These are phyloP conservation scores for Kwoniella dejecticola DNA, from an alignment of 768 basidiomycete genomes.

Conservation along the genomic window DNA sequence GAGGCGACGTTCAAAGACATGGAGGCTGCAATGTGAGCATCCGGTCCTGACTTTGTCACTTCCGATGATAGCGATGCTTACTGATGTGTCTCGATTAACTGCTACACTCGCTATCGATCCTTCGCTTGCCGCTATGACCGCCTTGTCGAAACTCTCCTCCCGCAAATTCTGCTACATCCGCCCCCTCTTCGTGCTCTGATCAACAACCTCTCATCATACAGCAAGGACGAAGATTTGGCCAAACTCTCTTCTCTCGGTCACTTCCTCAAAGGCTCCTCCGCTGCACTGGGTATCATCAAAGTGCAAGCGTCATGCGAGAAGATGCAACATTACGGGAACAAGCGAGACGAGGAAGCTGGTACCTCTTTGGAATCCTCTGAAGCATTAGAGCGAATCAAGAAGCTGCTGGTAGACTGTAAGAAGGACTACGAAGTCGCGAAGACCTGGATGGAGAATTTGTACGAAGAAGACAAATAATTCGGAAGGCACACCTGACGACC, in stretches of 20 bases:
- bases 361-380: constrained; percentile 40
- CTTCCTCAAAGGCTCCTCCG: constrained; percentile 96
- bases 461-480: constrained; percentile 47
- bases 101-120: background rate
- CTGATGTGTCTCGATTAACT: no score
- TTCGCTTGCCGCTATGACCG: background rate
- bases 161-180: background rate
- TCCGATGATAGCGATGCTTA: no score
- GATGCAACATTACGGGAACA: constrained; percentile 83
- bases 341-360: constrained; percentile 61
- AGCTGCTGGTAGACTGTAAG: constrained; percentile 65
- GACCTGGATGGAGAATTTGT: constrained; percentile 66
- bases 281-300: constrained; percentile 78
- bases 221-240: constrained; percentile 64
- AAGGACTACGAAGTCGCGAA: constrained; percentile 71
- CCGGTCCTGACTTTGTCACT: no score
- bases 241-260: constrained; percentile 78
- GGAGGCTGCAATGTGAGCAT: constrained; percentile 74
- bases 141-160: background rate
- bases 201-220: constrained; percentile 43
- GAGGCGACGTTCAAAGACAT: constrained; percentile 73
- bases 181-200: background rate
- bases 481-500: background rate
- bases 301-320: constrained; percentile 85
- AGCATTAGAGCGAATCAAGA: constrained; percentile 61